phyloP scores from a whole-genome alignment of 1,139 yeast species.

The Debaryomycetaceae sp. region DNA sequence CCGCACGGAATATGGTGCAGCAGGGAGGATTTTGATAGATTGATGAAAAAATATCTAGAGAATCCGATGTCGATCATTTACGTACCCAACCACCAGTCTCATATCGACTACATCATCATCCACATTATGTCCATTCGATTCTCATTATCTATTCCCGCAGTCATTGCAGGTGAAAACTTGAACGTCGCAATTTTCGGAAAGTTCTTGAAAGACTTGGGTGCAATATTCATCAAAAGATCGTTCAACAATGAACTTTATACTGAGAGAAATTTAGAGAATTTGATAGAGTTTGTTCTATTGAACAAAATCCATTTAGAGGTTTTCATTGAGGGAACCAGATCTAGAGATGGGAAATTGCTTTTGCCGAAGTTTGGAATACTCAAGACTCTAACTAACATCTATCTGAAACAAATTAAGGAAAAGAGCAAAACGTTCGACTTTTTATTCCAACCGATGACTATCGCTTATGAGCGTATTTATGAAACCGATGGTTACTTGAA shows the following conservation, averaged over 20 bases:
- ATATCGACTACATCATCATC: conserved; percentile 60
- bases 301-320: conserved; percentile 59
- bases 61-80: conserved; percentile 44
- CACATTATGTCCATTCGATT: conserved; percentile 57
- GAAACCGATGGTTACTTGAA: conserved; percentile 62
- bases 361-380: conserved; percentile 65
- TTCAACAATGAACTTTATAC: conserved; percentile 53
- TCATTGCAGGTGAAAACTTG: conserved; percentile 67
- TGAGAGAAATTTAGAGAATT: conserved; percentile 53
- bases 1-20: conserved; percentile 46
- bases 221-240: conserved; percentile 44
- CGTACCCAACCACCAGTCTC: conserved; percentile 60
- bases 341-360: conserved; percentile 62
- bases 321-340: conserved; percentile 65
- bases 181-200: conserved; percentile 60
- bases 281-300: conserved; percentile 48
- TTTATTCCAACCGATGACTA: conserved; percentile 54
- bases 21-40: conserved; percentile 25
- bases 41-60: conserved; percentile 30
- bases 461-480: conserved; percentile 64
- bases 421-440: conserved; percentile 42
- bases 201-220: conserved; percentile 42
- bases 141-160: conserved; percentile 56
- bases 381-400: conserved; percentile 47
- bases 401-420: conserved; percentile 39